Evolutionary conservation across 495 filamentous ascomycete genomes (phyloP).

Genomic region (Penicillium coffeae): DNA sequence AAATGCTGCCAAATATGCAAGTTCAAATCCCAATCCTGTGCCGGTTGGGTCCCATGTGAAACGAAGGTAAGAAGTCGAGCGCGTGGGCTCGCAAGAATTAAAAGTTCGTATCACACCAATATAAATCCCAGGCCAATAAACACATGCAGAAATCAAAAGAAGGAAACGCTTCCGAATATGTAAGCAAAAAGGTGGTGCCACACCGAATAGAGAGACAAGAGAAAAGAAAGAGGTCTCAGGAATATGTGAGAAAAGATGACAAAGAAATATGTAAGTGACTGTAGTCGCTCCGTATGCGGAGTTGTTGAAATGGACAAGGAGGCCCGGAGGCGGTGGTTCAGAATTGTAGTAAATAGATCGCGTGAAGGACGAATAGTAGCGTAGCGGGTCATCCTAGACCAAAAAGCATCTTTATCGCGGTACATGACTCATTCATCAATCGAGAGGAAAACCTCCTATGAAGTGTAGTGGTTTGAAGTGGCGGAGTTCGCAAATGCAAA

Average conservation of each 20-base stretch:
- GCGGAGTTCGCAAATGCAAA: conserved; percentile 43
- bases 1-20: conserved; percentile 28
- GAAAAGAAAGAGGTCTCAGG: conserved; percentile 7
- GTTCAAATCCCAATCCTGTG: conserved; percentile 17
- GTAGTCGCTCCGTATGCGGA: conserved; percentile 12
- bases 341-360: conserved; percentile 6
- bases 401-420: conserved; percentile 23
- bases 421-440: conserved; percentile 30
- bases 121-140: conserved; percentile 28
- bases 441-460: conserved; percentile 6
- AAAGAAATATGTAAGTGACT: conserved; percentile 9
- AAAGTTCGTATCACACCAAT: conserved; percentile 25
- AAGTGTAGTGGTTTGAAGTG: conserved; percentile 38
- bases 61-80: conserved; percentile 13
- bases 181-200: conserved; percentile 21
- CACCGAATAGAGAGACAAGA: conserved; percentile 22
- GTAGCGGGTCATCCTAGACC: conserved; percentile 22
- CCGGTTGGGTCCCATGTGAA: conserved; percentile 7
- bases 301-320: conserved; percentile 7
- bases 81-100: conserved; percentile 17
- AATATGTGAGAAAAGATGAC: conserved; percentile 1
- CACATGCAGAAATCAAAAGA: conserved; percentile 20
- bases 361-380: conserved; percentile 11
- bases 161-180: conserved; percentile 20
- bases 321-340: conserved; percentile 6